Base-by-base conservation (phyloP, 768 basidiomycete genomes). In the Trametes gibbosa region DNA sequence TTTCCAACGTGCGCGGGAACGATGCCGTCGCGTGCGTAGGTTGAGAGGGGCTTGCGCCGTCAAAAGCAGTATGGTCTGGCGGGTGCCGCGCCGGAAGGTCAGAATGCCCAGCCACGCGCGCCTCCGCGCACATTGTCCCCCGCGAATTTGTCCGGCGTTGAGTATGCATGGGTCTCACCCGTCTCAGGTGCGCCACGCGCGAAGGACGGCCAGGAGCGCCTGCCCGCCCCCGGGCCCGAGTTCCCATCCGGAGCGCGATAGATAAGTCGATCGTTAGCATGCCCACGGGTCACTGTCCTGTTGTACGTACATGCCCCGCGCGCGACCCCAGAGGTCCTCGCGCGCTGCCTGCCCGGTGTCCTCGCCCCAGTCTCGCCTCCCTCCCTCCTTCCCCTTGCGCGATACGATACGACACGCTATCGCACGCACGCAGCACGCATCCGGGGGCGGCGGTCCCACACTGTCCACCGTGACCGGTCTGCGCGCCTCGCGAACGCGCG, bases 61-160 rank as follows among this genome's bases (percentile, higher is more conserved):
- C 50, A 32, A 29, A 49, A 12, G 39, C 2, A 39, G 29, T 10
- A 32, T 32, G 10, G 29, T 4, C 29, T 32, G 29, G 29, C 29
- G 29, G 29, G 29, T 10, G 10, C 29, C 29, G 29, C 29, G 29
- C 5, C 29, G 29, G 29, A 32, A 32, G 29, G 5, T 4, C 29
- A 32, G 29, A 32, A 32, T 10, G 29, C 37, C 37, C 5, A 2
- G 46, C 42, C 47, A 56, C 41, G 47, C 45, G 27, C 27, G 32
- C n/a, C 46, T n/a, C 29, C 29, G 29, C 29, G 29, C 29, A 10
- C 29, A n/a, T n/a, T n/a, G n/a, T n/a, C n/a, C n/a, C n/a, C n/a
- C n/a, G 29, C 16, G 55, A 32, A 23, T 56, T 37, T 29, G 47
- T 49, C 47, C 47, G 55, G 55, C 55, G 55, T 56, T 56, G 55